A percentile compares a stretch with the other conserved stretches of the same genome.
Evolutionary conservation across 176 grass and related monocot species (phyloP).

Genomic region (Calamus simplicifolius): DNA sequence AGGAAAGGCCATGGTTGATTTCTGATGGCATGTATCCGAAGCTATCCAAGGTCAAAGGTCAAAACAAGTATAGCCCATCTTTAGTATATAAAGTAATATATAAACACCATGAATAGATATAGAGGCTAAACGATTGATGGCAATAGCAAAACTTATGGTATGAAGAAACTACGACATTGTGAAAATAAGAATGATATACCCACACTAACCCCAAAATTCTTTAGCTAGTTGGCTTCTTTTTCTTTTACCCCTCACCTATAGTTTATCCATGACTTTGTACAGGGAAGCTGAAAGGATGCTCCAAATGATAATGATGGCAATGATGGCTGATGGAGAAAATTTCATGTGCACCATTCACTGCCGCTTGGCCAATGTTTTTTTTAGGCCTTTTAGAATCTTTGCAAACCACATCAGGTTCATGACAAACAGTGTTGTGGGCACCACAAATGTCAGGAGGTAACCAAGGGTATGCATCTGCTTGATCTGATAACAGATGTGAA

Average conservation of each 20-base stretch:
- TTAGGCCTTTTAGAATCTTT: constrained; percentile 93
- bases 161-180: background rate
- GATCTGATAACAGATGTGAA: constrained; percentile 42
- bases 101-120: no score
- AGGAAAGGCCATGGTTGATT: no score
- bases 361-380: constrained; percentile 77
- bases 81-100: no score
- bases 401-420: constrained; percentile 93
- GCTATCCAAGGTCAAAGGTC: no score
- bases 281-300: background rate
- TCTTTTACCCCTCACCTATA: background rate
- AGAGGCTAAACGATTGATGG: no score
- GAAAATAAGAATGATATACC: constrained; percentile 5
- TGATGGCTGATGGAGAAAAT: background rate
- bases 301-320: background rate
- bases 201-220: constrained; percentile 23
- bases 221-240: background rate
- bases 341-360: constrained; percentile 44
- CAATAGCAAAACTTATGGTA: no score
- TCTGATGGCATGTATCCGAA: no score
- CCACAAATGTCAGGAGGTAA: constrained; percentile 53
- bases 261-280: background rate
- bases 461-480: constrained; percentile 54
- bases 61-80: no score
- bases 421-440: constrained; percentile 60